Percentiles rank a stretch among this genome's conserved stretches.
phyloP scores from a whole-genome alignment of 1,284 basidiomycete species.

The Malassezia pachydermatis region DNA sequence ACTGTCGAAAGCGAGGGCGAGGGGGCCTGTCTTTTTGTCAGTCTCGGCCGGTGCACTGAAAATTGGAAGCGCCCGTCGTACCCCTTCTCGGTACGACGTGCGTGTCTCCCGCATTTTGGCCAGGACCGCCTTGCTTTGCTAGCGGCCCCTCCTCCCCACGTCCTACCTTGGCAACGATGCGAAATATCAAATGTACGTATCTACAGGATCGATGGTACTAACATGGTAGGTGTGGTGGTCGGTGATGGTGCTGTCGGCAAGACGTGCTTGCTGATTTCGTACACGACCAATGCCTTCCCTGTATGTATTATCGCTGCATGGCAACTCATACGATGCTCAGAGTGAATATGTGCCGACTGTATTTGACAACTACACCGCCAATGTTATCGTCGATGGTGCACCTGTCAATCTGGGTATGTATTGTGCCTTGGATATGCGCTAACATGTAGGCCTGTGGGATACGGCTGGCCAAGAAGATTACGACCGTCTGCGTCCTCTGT shows the following conservation, averaged over 20 bases:
- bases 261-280: slow-evolving; percentile 47
- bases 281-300: slow-evolving; percentile 48
- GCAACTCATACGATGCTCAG: slow-evolving; percentile 3
- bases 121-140: not conserved
- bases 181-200: slow-evolving; percentile 16
- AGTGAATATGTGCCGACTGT: slow-evolving; percentile 53
- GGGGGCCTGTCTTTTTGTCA: too few relatives aligned
- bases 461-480: slow-evolving; percentile 53
- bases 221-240: slow-evolving; percentile 34
- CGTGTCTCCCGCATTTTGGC: not conserved
- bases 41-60: too few relatives aligned
- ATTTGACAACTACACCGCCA: slow-evolving; percentile 80
- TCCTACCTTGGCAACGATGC: slow-evolving; percentile 1
- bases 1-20: too few relatives aligned
- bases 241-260: slow-evolving; percentile 48
- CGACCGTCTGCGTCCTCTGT: slow-evolving; percentile 90
- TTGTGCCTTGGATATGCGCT: slow-evolving; percentile 54
- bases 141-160: not conserved
- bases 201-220: not conserved
- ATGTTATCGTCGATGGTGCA: slow-evolving; percentile 97
- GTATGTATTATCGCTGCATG: slow-evolving; percentile 19
- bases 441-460: slow-evolving; percentile 28
- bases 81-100: too few relatives aligned
- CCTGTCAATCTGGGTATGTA: slow-evolving; percentile 93
- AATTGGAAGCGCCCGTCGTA: too few relatives aligned